phyloP scores from a whole-genome alignment of 306 rosid genomes.

The Cucurbita pepo region DNA sequence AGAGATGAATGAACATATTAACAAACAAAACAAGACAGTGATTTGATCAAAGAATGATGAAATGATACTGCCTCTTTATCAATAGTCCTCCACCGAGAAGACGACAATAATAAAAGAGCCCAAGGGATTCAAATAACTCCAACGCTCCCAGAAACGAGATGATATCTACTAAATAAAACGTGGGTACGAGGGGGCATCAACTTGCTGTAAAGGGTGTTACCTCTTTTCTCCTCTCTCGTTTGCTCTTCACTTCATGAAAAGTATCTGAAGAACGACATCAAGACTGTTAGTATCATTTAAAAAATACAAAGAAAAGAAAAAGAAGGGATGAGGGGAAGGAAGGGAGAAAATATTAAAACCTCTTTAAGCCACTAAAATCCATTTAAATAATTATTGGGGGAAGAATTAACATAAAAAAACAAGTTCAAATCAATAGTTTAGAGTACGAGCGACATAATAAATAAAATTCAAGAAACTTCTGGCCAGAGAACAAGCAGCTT shows the following conservation, averaged over 20 bases:
- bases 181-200: background rate
- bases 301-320: background rate
- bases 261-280: slow-evolving; percentile 41
- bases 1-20: background rate
- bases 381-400: background rate
- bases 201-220: slow-evolving; percentile 26
- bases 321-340: slow-evolving; percentile 5
- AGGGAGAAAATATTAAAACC: background rate
- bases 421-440: background rate
- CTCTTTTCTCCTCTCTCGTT: slow-evolving; percentile 74
- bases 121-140: background rate
- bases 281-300: background rate
- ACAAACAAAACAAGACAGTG: background rate
- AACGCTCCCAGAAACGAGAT: background rate
- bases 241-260: slow-evolving; percentile 87
- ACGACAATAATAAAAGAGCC: background rate
- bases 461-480: background rate
- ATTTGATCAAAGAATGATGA: background rate
- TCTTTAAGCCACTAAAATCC: background rate
- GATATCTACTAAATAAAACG: background rate
- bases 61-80: background rate
- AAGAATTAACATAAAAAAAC: background rate
- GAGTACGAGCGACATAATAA: background rate
- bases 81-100: background rate
- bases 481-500: background rate